A percentile compares a stretch with the other conserved stretches of the same genome.
Conservation (phyloP, 371 early-diverging fungal species). For the Rhizopus arrhizus region DNA sequence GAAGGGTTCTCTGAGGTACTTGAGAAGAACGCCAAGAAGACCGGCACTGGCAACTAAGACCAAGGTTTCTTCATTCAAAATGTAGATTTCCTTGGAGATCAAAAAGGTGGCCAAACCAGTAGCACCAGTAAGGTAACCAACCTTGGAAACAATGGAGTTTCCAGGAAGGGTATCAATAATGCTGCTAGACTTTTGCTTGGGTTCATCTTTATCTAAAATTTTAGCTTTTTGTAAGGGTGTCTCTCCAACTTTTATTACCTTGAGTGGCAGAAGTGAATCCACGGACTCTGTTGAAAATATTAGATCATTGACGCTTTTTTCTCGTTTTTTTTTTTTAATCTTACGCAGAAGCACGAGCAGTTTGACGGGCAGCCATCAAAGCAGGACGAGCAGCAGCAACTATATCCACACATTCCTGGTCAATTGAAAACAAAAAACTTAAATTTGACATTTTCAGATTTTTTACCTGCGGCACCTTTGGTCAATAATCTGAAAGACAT, state of each 20-base stretch:
- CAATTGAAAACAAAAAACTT: not conserved
- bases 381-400: slow-evolving; percentile 50
- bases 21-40: slow-evolving; percentile 76
- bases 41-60: slow-evolving; percentile 77
- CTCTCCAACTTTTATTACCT: slow-evolving; percentile 19
- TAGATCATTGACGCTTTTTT: not conserved
- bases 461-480: slow-evolving; percentile 51
- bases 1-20: slow-evolving; percentile 83
- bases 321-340: slow-evolving; percentile 10
- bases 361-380: slow-evolving; percentile 40
- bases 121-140: slow-evolving; percentile 82
- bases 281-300: slow-evolving; percentile 34
- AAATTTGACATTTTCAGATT: not conserved
- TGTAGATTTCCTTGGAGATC: slow-evolving; percentile 95
- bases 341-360: slow-evolving; percentile 49
- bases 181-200: slow-evolving; percentile 78
- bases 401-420: slow-evolving; percentile 6
- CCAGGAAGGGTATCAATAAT: slow-evolving; percentile 93
- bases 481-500: slow-evolving; percentile 59
- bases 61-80: slow-evolving; percentile 92
- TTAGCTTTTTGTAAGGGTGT: slow-evolving; percentile 1
- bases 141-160: slow-evolving; percentile 85
- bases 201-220: slow-evolving; percentile 35
- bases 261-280: slow-evolving; percentile 41
- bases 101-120: slow-evolving; percentile 86